Percentiles rank a stretch among this genome's conserved stretches.
phyloP scores from a whole-genome alignment of 2,329 filamentous ascomycete genomes.

The Fusarium sacchari region DNA sequence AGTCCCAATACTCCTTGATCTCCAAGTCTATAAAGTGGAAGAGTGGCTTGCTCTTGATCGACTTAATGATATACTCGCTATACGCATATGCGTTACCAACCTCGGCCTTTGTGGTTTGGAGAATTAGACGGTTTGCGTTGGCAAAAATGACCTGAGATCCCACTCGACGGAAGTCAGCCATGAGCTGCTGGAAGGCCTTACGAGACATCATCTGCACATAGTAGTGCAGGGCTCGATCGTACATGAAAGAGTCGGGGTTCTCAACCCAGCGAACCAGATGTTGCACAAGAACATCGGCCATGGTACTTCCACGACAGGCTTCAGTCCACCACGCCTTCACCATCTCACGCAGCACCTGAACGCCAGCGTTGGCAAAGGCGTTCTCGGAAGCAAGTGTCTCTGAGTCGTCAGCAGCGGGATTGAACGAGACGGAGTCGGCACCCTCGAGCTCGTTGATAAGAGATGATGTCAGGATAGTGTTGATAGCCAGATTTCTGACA shows the following conservation, averaged over 20 bases:
- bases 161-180: slow-evolving; percentile 95
- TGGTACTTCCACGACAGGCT: slow-evolving; percentile 86
- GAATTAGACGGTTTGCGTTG: slow-evolving; percentile 84
- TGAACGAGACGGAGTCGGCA: slow-evolving; percentile 85
- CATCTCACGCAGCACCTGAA: slow-evolving; percentile 94
- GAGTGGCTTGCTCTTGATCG: slow-evolving; percentile 91
- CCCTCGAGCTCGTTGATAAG: slow-evolving; percentile 97
- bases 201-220: slow-evolving; percentile 99
- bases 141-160: slow-evolving; percentile 97
- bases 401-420: slow-evolving; percentile 59
- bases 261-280: slow-evolving; percentile 98
- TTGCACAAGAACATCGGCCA: slow-evolving; percentile 98
- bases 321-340: slow-evolving; percentile 99
- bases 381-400: slow-evolving; percentile 81
- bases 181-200: slow-evolving; percentile 95
- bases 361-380: slow-evolving; percentile 91
- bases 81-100: slow-evolving; percentile 97
- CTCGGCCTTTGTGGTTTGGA: slow-evolving; percentile 96
- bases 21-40: slow-evolving; percentile 98
- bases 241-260: slow-evolving; percentile 91
- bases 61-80: slow-evolving; percentile 97
- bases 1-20: slow-evolving; percentile 99
- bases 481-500: slow-evolving; percentile 93
- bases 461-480: slow-evolving; percentile 95
- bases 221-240: slow-evolving; percentile 92